phyloP scores from a whole-genome alignment of 352 stramenopile species.

The Elongisporangium senticosum region DNA sequence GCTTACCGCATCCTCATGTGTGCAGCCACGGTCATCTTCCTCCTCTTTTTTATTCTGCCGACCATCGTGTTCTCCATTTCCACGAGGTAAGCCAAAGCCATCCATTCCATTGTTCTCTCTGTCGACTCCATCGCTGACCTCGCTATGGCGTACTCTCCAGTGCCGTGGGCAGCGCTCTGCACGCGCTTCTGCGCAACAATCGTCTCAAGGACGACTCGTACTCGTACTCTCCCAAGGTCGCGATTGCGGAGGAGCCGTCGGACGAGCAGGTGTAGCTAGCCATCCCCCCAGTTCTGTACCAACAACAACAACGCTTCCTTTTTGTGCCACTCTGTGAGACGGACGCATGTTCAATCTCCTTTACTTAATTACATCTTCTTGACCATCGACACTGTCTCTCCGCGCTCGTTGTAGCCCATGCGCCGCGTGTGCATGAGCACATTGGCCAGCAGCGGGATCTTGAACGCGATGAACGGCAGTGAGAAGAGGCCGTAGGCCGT shows the following conservation, averaged over 20 bases:
- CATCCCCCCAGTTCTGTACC: neutral
- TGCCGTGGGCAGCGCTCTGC: constrained; percentile 33
- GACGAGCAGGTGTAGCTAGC: constrained; percentile 2
- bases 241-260: constrained; percentile 10
- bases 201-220: constrained; percentile 63
- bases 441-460: constrained; percentile 78
- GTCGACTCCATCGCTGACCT: constrained; percentile 2
- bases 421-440: constrained; percentile 77
- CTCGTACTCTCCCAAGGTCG: constrained; percentile 12
- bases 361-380: constrained; percentile 30
- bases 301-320: constrained; percentile 3
- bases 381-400: constrained; percentile 61
- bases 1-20: constrained; percentile 1
- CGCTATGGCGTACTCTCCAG: constrained; percentile 7
- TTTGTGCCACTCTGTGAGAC: neutral
- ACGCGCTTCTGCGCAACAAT: constrained; percentile 60
- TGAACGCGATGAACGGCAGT: constrained; percentile 86
- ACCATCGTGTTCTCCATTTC: constrained; percentile 65
- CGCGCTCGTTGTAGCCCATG: constrained; percentile 82
- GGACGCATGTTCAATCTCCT: neutral
- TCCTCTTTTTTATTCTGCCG: constrained; percentile 69
- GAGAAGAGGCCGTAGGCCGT: constrained; percentile 82
- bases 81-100: constrained; percentile 33
- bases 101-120: too few species aligned
- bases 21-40: constrained; percentile 59